Percentiles rank a stretch among this genome's conserved stretches.
phyloP scores from a whole-genome alignment of 2,329 filamentous ascomycete species.

The Didymella glomerata region DNA sequence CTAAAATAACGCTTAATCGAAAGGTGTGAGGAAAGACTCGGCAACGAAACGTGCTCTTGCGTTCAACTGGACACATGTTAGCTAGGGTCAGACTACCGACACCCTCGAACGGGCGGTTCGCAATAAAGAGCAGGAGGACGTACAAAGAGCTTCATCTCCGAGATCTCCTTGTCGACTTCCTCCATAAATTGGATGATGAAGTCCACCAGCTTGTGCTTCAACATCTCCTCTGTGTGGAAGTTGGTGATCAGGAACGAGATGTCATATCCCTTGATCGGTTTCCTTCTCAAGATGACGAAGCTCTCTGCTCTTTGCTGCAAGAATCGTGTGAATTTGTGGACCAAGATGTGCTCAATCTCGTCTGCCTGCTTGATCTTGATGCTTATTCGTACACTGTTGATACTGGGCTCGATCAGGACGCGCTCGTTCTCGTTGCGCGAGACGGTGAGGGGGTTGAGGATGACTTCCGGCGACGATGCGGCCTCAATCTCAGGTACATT shows the following conservation, averaged over 20 bases:
- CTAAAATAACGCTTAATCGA: conserved; percentile 34
- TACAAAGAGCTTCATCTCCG: conserved; percentile 99
- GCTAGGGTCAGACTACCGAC: conserved; percentile 13
- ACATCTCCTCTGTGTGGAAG: conserved; percentile 97
- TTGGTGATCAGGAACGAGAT: conserved; percentile 99
- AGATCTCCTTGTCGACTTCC: conserved; percentile 99
- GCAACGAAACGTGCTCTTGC: conserved; percentile 96
- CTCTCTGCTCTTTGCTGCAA: conserved; percentile 94
- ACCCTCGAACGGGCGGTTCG: background rate
- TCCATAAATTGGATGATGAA: conserved; percentile 99
- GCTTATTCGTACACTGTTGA: conserved; percentile 96
- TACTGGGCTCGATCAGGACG: conserved; percentile 92
- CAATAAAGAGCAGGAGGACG: conserved; percentile 48
- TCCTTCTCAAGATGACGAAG: conserved; percentile 95
- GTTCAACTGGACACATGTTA: conserved; percentile 74
- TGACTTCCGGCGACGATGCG: conserved; percentile 87
- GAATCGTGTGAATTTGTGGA: conserved; percentile 98
- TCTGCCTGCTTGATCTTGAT: conserved; percentile 99
- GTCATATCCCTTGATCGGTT: conserved; percentile 97
- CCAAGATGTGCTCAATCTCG: conserved; percentile 96
- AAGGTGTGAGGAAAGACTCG: conserved; percentile 94
- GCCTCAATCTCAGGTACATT: conserved; percentile 99
- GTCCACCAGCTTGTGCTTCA: conserved; percentile 98
- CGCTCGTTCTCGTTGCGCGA: conserved; percentile 97
- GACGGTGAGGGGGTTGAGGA: conserved; percentile 88